Conservation (phyloP, 192 early-diverging fungal species). For the Coemansia sp. region DNA sequence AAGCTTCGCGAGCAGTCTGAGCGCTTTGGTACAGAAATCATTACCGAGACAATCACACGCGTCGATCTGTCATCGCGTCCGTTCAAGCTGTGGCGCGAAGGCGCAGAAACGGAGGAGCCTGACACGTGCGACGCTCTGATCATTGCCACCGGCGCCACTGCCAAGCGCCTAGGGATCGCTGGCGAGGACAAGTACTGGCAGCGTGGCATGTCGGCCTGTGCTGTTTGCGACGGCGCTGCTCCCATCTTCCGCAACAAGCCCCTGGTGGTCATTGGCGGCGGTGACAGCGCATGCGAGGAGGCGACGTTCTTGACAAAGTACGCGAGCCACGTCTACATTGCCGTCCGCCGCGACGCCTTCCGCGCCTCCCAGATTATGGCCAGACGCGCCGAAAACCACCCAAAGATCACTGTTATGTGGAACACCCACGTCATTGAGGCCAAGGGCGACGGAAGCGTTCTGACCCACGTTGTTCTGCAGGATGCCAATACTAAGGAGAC, state of each 20-base stretch:
- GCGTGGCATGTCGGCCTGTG: conserved; percentile 98
- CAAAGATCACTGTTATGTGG: conserved; percentile 93
- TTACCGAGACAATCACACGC: conserved; percentile 88
- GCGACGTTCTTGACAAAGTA: conserved; percentile 97
- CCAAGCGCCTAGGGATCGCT: conserved; percentile 85
- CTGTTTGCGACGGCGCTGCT: conserved; percentile 98
- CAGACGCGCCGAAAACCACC: conserved; percentile 77
- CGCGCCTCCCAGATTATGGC: conserved; percentile 99
- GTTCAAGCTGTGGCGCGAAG: conserved; percentile 89
- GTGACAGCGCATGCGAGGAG: conserved; percentile 96
- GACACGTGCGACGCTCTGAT: conserved; percentile 84
- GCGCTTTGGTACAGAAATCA: conserved; percentile 84
- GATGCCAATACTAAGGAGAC: conserved; percentile 76
- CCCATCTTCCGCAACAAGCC: conserved; percentile 98
- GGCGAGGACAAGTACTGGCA: conserved; percentile 98
- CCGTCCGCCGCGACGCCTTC: conserved; percentile 93
- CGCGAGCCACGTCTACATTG: conserved; percentile 91
- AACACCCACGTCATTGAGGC: conserved; percentile 85
- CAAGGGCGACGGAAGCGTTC: conserved; percentile 83
- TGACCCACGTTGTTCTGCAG: conserved; percentile 74
- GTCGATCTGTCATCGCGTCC: conserved; percentile 83
- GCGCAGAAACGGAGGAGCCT: conserved; percentile 71
- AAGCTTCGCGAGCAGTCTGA: conserved; percentile 84
- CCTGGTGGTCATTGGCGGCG: conserved; percentile 94
- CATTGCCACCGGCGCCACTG: conserved; percentile 98